Conservation (phyloP, 2,329 filamentous ascomycete species). For the Tolypocladium nubicola region DNA sequence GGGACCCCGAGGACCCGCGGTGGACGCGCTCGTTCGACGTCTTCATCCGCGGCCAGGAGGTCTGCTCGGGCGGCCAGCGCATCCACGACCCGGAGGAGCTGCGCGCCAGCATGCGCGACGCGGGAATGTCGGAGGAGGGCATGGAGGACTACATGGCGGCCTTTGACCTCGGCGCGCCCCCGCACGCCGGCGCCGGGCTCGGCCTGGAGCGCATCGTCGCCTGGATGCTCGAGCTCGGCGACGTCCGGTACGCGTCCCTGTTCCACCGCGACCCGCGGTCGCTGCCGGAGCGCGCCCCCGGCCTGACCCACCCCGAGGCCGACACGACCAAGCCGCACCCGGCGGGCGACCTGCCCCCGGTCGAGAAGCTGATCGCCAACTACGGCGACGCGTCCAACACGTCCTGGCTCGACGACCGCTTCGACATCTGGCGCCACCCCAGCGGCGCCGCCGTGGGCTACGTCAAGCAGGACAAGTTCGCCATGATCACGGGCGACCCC, state of each 20-base stretch:
- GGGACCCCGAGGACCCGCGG: conserved; percentile 58
- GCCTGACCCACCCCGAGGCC: conserved; percentile 77
- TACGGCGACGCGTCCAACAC: conserved; percentile 93
- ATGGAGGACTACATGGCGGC: conserved; percentile 88
- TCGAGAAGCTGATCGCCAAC: conserved; percentile 87
- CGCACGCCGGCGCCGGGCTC: conserved; percentile 83
- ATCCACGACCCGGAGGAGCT: conserved; percentile 72
- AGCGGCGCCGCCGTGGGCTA: conserved; percentile 82
- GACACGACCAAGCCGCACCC: conserved; percentile 51
- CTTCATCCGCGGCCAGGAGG: conserved; percentile 86
- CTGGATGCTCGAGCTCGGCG: conserved; percentile 74
- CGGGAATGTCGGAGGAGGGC: conserved; percentile 65
- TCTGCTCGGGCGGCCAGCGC: conserved; percentile 85
- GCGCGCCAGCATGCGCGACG: conserved; percentile 64
- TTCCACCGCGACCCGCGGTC: conserved; percentile 87
- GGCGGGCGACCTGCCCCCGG: conserved; percentile 52
- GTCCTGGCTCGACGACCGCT: conserved; percentile 84
- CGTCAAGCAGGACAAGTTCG: conserved; percentile 64
- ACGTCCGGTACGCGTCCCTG: conserved; percentile 79
- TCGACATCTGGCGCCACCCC: conserved; percentile 75
- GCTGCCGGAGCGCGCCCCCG: conserved; percentile 54
- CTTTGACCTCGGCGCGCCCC: conserved; percentile 81
- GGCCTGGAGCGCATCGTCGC: conserved; percentile 84
- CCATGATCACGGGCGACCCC: conserved; percentile 78
- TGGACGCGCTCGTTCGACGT: conserved; percentile 93